Percentiles rank a stretch among this genome's conserved stretches.
Conservation (phyloP, 345 rosid genomes). For the Syzygium aromaticum region DNA sequence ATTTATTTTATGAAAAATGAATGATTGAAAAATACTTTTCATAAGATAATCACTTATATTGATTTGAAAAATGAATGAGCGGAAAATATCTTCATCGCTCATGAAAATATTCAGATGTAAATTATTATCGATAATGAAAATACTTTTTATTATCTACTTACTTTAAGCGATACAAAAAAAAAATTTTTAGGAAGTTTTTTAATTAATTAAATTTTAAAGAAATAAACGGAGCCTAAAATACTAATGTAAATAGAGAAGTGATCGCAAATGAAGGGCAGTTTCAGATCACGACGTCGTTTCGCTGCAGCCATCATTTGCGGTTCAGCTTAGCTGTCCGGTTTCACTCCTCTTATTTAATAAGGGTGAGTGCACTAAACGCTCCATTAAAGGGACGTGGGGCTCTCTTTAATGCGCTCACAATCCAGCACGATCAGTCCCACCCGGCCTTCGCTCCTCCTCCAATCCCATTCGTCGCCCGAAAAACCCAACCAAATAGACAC, state of each 20-base stretch:
- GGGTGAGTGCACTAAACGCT: neutral
- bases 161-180: neutral
- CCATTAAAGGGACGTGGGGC: conserved; percentile 1
- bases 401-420: neutral
- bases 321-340: neutral
- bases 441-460: neutral
- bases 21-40: neutral
- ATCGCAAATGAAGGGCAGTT: neutral
- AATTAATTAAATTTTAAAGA: no score
- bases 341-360: neutral
- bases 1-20: accelerated
- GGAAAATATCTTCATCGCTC: no score
- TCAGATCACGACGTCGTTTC: neutral
- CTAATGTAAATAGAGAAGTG: neutral
- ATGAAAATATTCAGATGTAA: neutral
- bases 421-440: neutral
- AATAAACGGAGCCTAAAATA: neutral
- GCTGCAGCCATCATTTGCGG: neutral
- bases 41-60: accelerated
- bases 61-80: neutral
- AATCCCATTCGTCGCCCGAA: neutral
- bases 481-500: neutral
- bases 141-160: neutral
- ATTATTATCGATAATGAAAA: neutral
- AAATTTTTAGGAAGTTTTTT: neutral